Evolutionary conservation across 2,329 filamentous ascomycete genomes (phyloP), one percentile per base, ranked within the genome.

Genomic region (Pestalotiopsis sp.): DNA sequence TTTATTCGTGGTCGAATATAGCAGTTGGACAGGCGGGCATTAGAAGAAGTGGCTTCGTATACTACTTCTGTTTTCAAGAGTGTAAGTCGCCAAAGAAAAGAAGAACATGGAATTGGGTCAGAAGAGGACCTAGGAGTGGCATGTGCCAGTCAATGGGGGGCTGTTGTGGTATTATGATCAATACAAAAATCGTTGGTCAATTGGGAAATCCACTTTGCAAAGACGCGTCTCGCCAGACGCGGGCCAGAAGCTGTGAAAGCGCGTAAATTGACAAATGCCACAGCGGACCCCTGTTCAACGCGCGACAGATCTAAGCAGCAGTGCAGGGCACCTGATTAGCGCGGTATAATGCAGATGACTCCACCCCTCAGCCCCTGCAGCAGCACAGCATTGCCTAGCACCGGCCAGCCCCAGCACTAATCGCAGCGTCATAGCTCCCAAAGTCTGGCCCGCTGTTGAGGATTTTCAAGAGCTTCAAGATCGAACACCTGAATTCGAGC

Each of bases 361-460:
- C 59, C 25, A 27, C 27, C 6, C 31, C 14, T 62, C 59, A 14
- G 17, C 27, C 6, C 31, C 14, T 62, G 59, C 59, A 36, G 27
- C 59, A 36, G 23, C 56, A 7, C 56, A 49, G 13, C 41, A n/a
- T 49, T 49, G 41, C n/a, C 11, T 20, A 52, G 27, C 38, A 3
- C 9, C 17, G 31, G 12, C 25, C 60, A 17, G 17, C 27, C n/a
- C 20, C 62, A 17, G 41, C n/a, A 27, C 23, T n/a, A 49, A 49
- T 66, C 45, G 36, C 64, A 23, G 67, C 67, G 67, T 68, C 67
- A 68, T 68, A 68, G 67, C 67, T 68, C 63, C 39, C 20, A 31
- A 13, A 6, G 25, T 36, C 36, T 39, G 41, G 25, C 17, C 13
- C 23, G 27, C 25, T 27, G 11, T 56, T 57, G 14, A 20, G 57